These are phyloP conservation scores for Halenospora varia DNA, from an alignment of 495 filamentous ascomycete species.

Conservation along the genomic window DNA sequence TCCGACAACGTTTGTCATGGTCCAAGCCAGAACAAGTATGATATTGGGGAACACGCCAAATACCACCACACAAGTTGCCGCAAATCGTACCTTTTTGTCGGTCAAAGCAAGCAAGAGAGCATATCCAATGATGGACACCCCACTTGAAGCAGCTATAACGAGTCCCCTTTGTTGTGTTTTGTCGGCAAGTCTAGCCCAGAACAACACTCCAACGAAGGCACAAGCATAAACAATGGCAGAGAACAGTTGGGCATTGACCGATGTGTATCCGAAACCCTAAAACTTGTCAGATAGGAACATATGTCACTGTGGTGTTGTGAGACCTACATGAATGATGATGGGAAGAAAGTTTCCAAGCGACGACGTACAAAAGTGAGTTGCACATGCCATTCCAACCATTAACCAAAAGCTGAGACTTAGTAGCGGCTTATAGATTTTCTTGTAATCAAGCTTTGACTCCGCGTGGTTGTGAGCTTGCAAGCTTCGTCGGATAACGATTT, in stretches of 20 bases:
- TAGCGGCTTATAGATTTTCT: background rate
- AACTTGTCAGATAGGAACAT: background rate
- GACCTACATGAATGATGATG: background rate
- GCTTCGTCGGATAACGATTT: background rate
- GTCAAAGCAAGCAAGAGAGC: background rate
- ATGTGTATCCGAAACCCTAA: slow-evolving; percentile 26
- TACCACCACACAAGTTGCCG: background rate
- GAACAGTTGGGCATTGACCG: background rate
- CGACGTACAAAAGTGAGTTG: background rate
- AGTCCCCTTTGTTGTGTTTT: background rate
- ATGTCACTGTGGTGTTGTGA: background rate
- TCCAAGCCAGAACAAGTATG: background rate
- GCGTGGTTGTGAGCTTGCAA: background rate
- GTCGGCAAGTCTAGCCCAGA: background rate
- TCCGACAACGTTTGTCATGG: background rate
- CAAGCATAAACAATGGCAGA: background rate
- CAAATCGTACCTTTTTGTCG: background rate
- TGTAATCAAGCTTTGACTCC: background rate
- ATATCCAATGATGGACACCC: background rate
- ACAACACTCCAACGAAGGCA: background rate
- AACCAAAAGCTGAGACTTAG: background rate
- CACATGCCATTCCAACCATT: background rate
- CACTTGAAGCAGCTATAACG: background rate
- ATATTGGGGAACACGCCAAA: background rate
- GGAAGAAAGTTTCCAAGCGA: background rate